Percentiles rank a stretch among this genome's conserved stretches.
These are phyloP conservation scores for Botryotinia narcissicola DNA, from an alignment of 2,329 filamentous ascomycete species.

Conservation along the genomic window DNA sequence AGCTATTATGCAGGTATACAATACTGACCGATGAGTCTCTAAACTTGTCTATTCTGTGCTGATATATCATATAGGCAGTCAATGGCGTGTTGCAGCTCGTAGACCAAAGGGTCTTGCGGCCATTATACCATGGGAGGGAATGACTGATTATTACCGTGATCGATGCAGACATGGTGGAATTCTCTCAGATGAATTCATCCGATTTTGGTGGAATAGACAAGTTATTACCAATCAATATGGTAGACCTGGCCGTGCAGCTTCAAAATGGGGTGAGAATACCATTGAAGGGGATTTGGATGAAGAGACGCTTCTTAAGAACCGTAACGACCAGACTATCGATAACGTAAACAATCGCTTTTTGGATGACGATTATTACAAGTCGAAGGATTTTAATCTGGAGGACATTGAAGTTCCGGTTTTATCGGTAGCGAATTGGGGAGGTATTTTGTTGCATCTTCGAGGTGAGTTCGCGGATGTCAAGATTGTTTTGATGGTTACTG, in stretches of 20 bases:
- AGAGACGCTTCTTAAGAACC: background rate
- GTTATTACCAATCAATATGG: background rate
- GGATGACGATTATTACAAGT: background rate
- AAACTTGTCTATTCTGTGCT: background rate
- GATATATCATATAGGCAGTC: slow-evolving; percentile 32
- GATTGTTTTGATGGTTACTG: background rate
- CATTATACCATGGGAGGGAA: background rate
- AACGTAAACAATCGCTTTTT: background rate
- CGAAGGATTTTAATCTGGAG: background rate
- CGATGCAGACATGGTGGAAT: slow-evolving; percentile 62
- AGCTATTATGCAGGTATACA: slow-evolving; percentile 48
- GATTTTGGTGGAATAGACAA: background rate
- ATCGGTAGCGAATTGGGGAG: background rate
- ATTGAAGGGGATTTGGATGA: background rate
- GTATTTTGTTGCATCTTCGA: background rate
- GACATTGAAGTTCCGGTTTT: background rate
- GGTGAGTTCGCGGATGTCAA: background rate
- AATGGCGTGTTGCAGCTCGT: slow-evolving; percentile 54
- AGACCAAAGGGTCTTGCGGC: background rate
- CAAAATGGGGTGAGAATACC: background rate
- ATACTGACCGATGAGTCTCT: slow-evolving; percentile 16
- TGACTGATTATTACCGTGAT: background rate
- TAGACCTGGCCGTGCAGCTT: background rate
- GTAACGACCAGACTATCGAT: background rate
- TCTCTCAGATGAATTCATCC: slow-evolving; percentile 34